Evolutionary conservation across 495 filamentous ascomycete genomes (phyloP).

Genomic region (Massariosphaeria phaeospora): DNA sequence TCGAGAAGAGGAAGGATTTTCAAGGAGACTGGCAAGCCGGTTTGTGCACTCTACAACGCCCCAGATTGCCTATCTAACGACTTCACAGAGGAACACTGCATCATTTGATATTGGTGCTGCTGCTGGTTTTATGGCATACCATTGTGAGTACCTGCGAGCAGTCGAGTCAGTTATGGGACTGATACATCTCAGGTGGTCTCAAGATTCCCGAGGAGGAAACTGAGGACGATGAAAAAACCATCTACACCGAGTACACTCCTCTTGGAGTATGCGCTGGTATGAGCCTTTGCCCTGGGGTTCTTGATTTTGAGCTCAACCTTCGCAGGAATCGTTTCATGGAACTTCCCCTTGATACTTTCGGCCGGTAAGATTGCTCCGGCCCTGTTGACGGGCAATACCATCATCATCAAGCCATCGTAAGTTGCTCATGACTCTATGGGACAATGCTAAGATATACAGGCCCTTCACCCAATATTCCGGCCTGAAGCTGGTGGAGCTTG

Average conservation of each 20-base stretch:
- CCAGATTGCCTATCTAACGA: not conserved
- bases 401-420: slow-evolving; percentile 57
- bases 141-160: slow-evolving; percentile 23
- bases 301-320: not conserved
- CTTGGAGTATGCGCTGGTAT: slow-evolving; percentile 33
- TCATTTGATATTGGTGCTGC: slow-evolving; percentile 22
- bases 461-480: slow-evolving; percentile 61
- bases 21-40: slow-evolving; percentile 57
- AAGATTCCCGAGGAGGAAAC: slow-evolving; percentile 39
- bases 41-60: slow-evolving; percentile 17
- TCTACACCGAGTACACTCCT: slow-evolving; percentile 30
- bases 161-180: too few species aligned
- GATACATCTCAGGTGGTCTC: slow-evolving; percentile 33
- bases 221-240: slow-evolving; percentile 39
- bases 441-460: not conserved
- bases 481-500: slow-evolving; percentile 60
- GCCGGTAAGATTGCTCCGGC: slow-evolving; percentile 53
- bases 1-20: slow-evolving; percentile 56
- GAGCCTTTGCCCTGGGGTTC: not conserved
- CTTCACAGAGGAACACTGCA: slow-evolving; percentile 23
- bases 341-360: slow-evolving; percentile 54
- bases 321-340: slow-evolving; percentile 51
- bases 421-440: not conserved
- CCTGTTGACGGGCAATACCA: slow-evolving; percentile 56
- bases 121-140: slow-evolving; percentile 18